Percentiles rank a stretch among this genome's conserved stretches.
Conservation (phyloP, 768 basidiomycete genomes). For the Russula ochroleuca region DNA sequence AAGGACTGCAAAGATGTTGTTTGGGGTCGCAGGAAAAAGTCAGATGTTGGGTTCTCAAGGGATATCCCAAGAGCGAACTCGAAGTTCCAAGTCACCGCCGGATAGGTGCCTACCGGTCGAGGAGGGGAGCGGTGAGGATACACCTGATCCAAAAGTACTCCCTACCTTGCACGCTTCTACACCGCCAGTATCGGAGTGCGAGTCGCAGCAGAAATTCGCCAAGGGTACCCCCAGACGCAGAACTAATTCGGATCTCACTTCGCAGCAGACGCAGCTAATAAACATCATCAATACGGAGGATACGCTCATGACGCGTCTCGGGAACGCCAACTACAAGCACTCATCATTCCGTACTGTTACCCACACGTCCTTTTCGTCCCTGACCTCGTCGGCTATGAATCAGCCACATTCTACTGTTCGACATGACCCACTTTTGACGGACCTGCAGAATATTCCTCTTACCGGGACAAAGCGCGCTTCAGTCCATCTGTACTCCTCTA, state of each 20-base stretch:
- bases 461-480: neutral
- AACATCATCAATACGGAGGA: neutral
- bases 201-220: neutral
- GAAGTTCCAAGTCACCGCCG: neutral
- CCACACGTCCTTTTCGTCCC: neutral
- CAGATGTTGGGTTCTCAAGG: neutral
- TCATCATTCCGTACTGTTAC: neutral
- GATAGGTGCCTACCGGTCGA: neutral
- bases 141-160: neutral
- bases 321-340: neutral
- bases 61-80: neutral
- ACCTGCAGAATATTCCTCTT: conserved; percentile 5
- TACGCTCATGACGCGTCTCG: neutral
- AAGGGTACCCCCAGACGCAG: neutral
- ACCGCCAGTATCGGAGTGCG: neutral
- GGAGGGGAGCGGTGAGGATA: neutral
- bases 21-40: conserved; percentile 4
- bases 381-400: neutral
- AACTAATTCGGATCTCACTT: neutral
- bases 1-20: conserved; percentile 18
- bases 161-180: neutral
- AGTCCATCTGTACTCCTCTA: neutral
- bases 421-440: neutral
- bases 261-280: neutral
- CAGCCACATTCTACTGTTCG: neutral